Conservation (phyloP, 768 basidiomycete genomes). For the Leccinum variicolor region DNA sequence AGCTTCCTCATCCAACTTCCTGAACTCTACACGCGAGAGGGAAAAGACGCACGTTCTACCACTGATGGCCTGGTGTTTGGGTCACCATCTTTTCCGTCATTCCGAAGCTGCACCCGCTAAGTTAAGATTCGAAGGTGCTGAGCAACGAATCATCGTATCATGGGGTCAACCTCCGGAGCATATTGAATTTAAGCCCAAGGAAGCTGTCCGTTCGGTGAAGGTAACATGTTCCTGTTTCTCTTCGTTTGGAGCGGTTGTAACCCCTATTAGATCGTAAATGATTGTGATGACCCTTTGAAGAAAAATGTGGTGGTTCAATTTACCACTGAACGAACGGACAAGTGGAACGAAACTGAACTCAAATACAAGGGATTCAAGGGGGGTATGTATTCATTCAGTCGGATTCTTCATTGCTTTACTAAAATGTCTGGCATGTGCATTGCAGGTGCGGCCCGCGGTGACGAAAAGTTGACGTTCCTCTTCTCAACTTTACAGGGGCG, state of each 20-base stretch:
- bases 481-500: slow-evolving; percentile 19
- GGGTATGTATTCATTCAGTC: slow-evolving; percentile 18
- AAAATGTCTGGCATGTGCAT: neutral
- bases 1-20: slow-evolving; percentile 27
- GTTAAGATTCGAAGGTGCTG: slow-evolving; percentile 11
- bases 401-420: neutral
- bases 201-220: slow-evolving; percentile 9
- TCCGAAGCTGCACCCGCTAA: slow-evolving; percentile 7
- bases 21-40: slow-evolving; percentile 13
- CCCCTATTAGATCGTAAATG: slow-evolving; percentile 22
- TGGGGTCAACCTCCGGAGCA: slow-evolving; percentile 6
- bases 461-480: slow-evolving; percentile 12
- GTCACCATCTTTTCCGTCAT: slow-evolving; percentile 16
- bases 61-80: slow-evolving; percentile 28
- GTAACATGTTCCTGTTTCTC: slow-evolving; percentile 9
- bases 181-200: slow-evolving; percentile 16
- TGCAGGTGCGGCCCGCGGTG: slow-evolving; percentile 16
- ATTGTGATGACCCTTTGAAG: slow-evolving; percentile 4
- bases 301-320: slow-evolving; percentile 24
- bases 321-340: neutral
- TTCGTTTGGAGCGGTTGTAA: neutral
- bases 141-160: slow-evolving; percentile 8
- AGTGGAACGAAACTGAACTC: slow-evolving; percentile 9
- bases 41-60: slow-evolving; percentile 13
- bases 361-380: slow-evolving; percentile 18